Percentiles rank a stretch among this genome's conserved stretches.
phyloP scores from a whole-genome alignment of 345 rosid genomes.

The Stellera chamaejasme region DNA sequence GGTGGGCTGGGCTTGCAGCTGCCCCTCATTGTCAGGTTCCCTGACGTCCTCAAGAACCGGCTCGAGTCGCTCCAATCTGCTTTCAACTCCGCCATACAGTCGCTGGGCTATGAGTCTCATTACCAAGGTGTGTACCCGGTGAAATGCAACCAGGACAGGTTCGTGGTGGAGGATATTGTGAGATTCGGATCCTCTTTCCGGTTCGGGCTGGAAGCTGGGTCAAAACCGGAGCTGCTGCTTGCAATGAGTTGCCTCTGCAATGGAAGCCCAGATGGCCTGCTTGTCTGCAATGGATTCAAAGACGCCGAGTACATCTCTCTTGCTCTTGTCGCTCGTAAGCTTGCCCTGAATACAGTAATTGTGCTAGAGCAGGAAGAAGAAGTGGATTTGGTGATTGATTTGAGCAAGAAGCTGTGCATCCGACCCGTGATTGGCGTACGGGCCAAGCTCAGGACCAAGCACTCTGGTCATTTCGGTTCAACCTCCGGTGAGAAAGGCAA shows the following conservation, averaged over 20 bases:
- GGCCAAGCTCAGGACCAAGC: constrained; percentile 85
- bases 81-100: constrained; percentile 59
- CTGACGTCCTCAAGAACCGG: constrained; percentile 82
- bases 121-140: constrained; percentile 95
- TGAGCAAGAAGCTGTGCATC: constrained; percentile 53
- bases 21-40: constrained; percentile 68
- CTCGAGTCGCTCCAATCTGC: constrained; percentile 71
- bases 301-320: constrained; percentile 74
- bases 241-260: constrained; percentile 86
- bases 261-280: constrained; percentile 58
- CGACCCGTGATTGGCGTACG: constrained; percentile 71
- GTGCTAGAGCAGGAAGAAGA: constrained; percentile 94
- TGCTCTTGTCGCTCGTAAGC: constrained; percentile 64
- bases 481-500: constrained; percentile 99
- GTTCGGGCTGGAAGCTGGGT: constrained; percentile 92
- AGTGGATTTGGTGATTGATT: constrained; percentile 58
- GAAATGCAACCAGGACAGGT: constrained; percentile 93
- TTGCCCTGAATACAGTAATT: constrained; percentile 64
- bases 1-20: constrained; percentile 85
- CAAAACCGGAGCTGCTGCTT: constrained; percentile 88
- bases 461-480: constrained; percentile 88
- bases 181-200: constrained; percentile 61
- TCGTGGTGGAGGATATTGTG: constrained; percentile 80
- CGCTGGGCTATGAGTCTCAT: constrained; percentile 49
- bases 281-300: constrained; percentile 86